phyloP scores from a whole-genome alignment of 1,284 basidiomycete species.

The Tremellales sp. region DNA sequence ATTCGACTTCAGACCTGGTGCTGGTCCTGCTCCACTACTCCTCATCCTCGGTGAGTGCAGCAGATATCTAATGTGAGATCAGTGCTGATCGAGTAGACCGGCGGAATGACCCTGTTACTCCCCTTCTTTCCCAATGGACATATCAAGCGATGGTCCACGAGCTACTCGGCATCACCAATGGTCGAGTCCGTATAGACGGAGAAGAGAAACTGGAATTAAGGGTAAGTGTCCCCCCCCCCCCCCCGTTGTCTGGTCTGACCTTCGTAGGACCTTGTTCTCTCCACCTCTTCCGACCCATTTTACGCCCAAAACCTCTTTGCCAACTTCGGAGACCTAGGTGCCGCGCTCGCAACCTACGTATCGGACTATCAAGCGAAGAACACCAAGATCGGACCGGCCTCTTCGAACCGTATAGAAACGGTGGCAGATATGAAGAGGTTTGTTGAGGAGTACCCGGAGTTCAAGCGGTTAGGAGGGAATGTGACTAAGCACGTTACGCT shows the following conservation, averaged over 20 bases:
- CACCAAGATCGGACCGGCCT: constrained; percentile 52
- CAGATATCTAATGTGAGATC: no score
- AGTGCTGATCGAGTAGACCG: constrained; percentile 58
- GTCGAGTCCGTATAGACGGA: constrained; percentile 80
- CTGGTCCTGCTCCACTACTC: constrained; percentile 53
- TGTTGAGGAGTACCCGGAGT: constrained; percentile 98
- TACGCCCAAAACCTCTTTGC: constrained; percentile 87
- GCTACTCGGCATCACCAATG: constrained; percentile 87
- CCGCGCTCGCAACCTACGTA: constrained; percentile 88
- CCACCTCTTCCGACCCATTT: constrained; percentile 87
- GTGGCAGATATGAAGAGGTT: constrained; percentile 97
- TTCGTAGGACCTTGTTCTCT: constrained; percentile 87
- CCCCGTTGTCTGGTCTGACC: background rate
- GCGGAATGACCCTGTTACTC: constrained; percentile 95
- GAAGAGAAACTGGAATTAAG: constrained; percentile 81
- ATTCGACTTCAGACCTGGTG: constrained; percentile 55
- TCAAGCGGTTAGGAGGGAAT: constrained; percentile 91
- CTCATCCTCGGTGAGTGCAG: constrained; percentile 50
- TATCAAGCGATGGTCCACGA: constrained; percentile 99
- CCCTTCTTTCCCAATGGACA: constrained; percentile 97
- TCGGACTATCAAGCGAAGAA: constrained; percentile 88
- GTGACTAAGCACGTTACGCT: constrained; percentile 97
- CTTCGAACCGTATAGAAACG: constrained; percentile 80
- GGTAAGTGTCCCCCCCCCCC: constrained; percentile 52
- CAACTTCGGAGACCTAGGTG: constrained; percentile 96